Conservation (phyloP, 176 grass and related monocot genomes). For the Oryza punctata region DNA sequence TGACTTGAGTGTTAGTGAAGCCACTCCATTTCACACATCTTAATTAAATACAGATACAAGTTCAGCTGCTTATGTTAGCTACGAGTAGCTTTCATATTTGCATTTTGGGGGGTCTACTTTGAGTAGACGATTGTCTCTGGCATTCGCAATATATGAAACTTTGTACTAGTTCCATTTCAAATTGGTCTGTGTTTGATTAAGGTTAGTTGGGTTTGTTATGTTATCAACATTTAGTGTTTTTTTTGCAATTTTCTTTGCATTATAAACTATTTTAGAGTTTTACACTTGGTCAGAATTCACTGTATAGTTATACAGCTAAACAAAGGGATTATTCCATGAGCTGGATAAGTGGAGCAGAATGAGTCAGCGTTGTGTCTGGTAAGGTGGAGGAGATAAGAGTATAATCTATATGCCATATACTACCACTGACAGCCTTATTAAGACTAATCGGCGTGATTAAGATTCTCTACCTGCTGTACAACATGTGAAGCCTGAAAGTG, state of each 20-base stretch:
- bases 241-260: background rate
- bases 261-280: background rate
- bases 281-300: background rate
- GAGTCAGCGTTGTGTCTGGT: constrained; percentile 18
- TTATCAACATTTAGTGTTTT: too few species aligned
- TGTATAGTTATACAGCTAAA: background rate
- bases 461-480: constrained; percentile 27
- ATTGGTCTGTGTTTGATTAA: background rate
- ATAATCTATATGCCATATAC: background rate
- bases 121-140: background rate
- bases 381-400: constrained; percentile 5
- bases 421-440: constrained; percentile 28
- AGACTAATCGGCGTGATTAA: constrained; percentile 15
- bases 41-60: background rate
- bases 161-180: background rate
- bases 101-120: background rate
- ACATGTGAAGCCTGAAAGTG: constrained; percentile 42
- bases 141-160: background rate
- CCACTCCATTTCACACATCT: background rate
- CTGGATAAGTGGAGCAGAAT: constrained; percentile 20
- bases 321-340: background rate
- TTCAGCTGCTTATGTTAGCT: background rate
- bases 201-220: too few species aligned
- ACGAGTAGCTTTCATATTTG: background rate
- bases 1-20: constrained; percentile 6